A percentile compares a stretch with the other conserved stretches of the same genome.
phyloP scores from a whole-genome alignment of 192 early-diverging fungal genomes.

The Umbelopsis isabellina region DNA sequence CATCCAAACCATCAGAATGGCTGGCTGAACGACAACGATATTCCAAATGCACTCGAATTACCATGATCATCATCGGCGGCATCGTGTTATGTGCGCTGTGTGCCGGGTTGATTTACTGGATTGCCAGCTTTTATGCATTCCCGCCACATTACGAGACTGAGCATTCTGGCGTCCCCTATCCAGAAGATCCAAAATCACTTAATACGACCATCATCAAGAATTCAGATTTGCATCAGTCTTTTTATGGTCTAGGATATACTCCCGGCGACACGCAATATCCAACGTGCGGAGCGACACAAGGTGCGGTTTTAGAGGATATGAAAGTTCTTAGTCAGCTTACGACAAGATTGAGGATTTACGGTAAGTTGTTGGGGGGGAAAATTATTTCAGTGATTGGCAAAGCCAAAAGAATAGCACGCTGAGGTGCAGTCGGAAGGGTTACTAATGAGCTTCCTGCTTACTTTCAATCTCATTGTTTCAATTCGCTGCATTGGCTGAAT shows the following conservation, averaged over 20 bases:
- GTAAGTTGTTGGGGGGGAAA: not conserved
- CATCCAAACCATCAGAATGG: constrained; percentile 7
- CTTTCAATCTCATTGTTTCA: too few relatives aligned
- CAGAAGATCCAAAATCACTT: not conserved
- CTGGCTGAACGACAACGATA: not conserved
- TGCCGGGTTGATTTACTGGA: constrained; percentile 8
- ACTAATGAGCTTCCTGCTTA: too few relatives aligned
- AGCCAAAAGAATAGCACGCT: too few relatives aligned
- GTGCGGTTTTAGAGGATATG: constrained; percentile 62
- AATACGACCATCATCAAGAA: constrained; percentile 44
- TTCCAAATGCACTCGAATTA: constrained; percentile 1
- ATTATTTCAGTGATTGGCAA: too few relatives aligned
- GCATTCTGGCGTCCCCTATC: not conserved
- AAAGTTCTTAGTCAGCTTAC: constrained; percentile 58
- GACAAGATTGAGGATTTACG: constrained; percentile 62
- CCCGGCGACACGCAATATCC: constrained; percentile 59
- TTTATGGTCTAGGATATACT: constrained; percentile 66
- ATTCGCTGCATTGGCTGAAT: not conserved
- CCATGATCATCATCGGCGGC: not conserved
- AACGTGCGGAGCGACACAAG: constrained; percentile 54
- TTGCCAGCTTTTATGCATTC: constrained; percentile 15
- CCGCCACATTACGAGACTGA: not conserved
- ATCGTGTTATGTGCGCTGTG: not conserved
- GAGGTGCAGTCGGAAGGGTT: too few relatives aligned
- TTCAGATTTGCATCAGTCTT: constrained; percentile 30